Evolutionary conservation across 2,329 filamentous ascomycete genomes (phyloP).

Genomic region (Pseudofabraea citricarpa): DNA sequence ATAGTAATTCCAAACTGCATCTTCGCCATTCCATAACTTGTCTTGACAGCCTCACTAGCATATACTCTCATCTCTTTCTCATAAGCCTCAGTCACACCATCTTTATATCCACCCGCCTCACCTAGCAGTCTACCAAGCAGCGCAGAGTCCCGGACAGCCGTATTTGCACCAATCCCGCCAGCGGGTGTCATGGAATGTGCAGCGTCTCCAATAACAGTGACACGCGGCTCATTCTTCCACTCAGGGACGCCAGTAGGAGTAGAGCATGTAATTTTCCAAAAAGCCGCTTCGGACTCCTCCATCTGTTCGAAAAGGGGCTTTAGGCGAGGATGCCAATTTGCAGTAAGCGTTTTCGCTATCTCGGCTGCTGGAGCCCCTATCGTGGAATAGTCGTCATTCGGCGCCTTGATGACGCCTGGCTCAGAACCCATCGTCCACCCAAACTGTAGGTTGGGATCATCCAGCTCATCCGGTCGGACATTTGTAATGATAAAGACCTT

Average conservation of each 20-base stretch:
- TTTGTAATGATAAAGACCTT: conserved; percentile 57
- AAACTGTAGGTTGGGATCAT: conserved; percentile 51
- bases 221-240: conserved; percentile 52
- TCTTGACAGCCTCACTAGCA: conserved; percentile 48
- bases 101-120: conserved; percentile 48
- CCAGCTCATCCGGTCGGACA: conserved; percentile 53
- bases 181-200: conserved; percentile 55
- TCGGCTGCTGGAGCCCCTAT: conserved; percentile 51
- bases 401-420: conserved; percentile 51
- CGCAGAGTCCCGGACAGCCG: conserved; percentile 49
- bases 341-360: conserved; percentile 49
- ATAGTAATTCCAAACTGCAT: conserved; percentile 40
- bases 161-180: conserved; percentile 52
- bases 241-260: conserved; percentile 53
- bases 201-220: conserved; percentile 55
- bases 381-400: conserved; percentile 56
- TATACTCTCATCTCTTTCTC: conserved; percentile 59
- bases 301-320: conserved; percentile 55
- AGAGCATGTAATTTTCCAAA: conserved; percentile 64
- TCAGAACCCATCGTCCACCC: conserved; percentile 60
- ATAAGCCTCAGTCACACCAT: conserved; percentile 51
- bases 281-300: conserved; percentile 50
- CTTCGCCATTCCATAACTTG: conserved; percentile 46
- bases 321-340: conserved; percentile 51
- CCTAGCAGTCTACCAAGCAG: conserved; percentile 45